Evolutionary conservation across 495 filamentous ascomycete genomes (phyloP), one percentile per base, ranked within the genome.

Genomic region (Talaromyces ruber): DNA sequence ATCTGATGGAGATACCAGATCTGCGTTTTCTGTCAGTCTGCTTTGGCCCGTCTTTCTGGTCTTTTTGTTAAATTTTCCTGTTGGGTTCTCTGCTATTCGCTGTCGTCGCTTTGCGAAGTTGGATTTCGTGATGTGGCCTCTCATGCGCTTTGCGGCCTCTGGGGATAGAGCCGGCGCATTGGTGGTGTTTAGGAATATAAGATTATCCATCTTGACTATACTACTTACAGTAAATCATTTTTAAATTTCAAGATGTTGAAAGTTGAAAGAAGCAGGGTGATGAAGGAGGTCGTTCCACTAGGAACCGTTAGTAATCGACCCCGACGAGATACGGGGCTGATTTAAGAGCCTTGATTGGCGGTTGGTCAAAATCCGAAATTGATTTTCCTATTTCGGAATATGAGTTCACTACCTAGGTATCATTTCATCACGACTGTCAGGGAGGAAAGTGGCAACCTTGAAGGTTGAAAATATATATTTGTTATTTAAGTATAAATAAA

Each of bases 51-150:
- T 53, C 4, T 14, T 54, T 26, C 21, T 54, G 5, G 5, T 25
- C 14, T 34, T 21, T 58, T 32, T 24, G 18, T 2, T 12, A 4
- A 32, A n/a, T 58, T 58, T 21, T 58, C 18, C 14, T 18, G 34
- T 39, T n/a, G 34, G 34, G 14, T 29, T 32, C 29, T 22, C 11
- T 18, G 29, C 29, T 34, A 63, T 30, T 12, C 63, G 57, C 39
- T 62, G 68, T 18, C 68, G 61, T 34, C 70, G 57, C 58, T 69
- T 70, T 16, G 63, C 68, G 28, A 68, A 72, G 58, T 69, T 68
- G 21, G 62, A 56, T 62, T 64, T 68, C 26, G 68, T 70, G 56
- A 70, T 62, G 32, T 67, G 63, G 16, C 63, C 65, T 14, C 63
- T 63, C 63, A 67, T 63, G 12, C 58, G 63, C 39, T 64, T 68